Base-by-base conservation (phyloP, 1,139 yeast genomes). In the Yamadazyma atmosphaerica region DNA sequence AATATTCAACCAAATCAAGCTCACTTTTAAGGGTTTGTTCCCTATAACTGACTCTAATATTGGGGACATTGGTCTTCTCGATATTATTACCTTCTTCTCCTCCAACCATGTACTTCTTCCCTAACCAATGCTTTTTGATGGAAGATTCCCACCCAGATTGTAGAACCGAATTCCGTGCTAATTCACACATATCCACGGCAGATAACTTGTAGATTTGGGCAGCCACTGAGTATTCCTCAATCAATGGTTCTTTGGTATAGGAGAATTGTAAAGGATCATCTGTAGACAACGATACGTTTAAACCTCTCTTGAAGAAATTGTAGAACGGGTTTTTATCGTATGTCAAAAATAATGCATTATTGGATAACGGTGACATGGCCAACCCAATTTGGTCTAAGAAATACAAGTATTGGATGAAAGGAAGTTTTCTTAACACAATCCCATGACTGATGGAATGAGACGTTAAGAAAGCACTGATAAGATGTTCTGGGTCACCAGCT, bases 361-460 rank as follows among this genome's bases (percentile, higher is more conserved):
- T 94, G 11, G 96, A 87, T 50, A 94, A 70, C 34, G 99, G 99
- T 5, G 97, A 89, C 98, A 94, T 92, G n/a, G 98, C 98, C 60
- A 94, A 77, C 21, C 96, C 98, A 55, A 94, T 82, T 62, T 92
- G 98, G 56, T 92, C 96, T 60, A 94, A 69, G 57, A 87, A 94
- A 67, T 83, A 94, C 49, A 94, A 68, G 59, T 92, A 94, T 61
- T 94, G 99, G 46, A 94, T 83, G 60, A 86, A 89, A 29, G 98
- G 98, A 35, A 92, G 78, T 62, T 94, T 94, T 62, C 98, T 79
- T 52, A 94, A 72, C 43, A 90, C 64, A 44, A 94, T 94, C 42
- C 99, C 99, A 58, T 94, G 99, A 32, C 95, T 87, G 45, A 92
- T 94, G 38, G 95, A 87, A 55, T 92, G 95, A 1, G 97, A 82